Evolutionary conservation across 805 yeast species (phyloP), one percentile per base, ranked within the genome.

Genomic region (Lachancea quebecensis): DNA sequence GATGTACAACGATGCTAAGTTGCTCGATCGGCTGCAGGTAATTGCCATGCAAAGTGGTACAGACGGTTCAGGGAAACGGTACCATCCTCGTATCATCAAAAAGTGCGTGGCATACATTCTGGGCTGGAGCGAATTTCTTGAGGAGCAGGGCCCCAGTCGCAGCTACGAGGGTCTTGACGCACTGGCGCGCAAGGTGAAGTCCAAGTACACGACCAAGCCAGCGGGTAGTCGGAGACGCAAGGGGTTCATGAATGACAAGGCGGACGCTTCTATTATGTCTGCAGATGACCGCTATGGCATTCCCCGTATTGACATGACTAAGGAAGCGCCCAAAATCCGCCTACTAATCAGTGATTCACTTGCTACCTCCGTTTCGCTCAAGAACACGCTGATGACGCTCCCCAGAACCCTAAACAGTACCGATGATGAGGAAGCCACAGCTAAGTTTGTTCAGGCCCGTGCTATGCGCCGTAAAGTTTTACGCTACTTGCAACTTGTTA

Each of bases 401-500:
- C 67, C 70, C 6, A 57, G 58, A 5, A 79, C 72, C 1, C 75
- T 70, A 39, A 68, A 75, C 8, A 80, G 96, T 1, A 70, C 79
- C 41, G 89, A 86, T 44, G 79, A 85, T 52, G 65, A 69, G 16
- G 72, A 72, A 41, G 79, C 84, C 10, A 74, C 79, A n/a, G 69
- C 69, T 25, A 76, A 78, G 44, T 91, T 91, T 59, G 83, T 86
- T 47, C 74, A 79, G 62, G 85, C 95, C 55, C 76, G 91, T 49
- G 68, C 75, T 7, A 75, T 85, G 42, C 78, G 99, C 61, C 74
- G 95, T 48, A 81, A 79, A 55, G 79, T 93, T 12, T 70, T 93
- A 51, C 70, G 88, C 50, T 89, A 89, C 60, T 72, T 93, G 52
- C 98, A 93, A 65, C 72, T 78, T 42, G 87, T 89, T 35, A 84